A percentile compares a stretch with the other conserved stretches of the same genome.
Conservation (phyloP, 192 early-diverging fungal genomes). For the Entomortierella parvispora region DNA sequence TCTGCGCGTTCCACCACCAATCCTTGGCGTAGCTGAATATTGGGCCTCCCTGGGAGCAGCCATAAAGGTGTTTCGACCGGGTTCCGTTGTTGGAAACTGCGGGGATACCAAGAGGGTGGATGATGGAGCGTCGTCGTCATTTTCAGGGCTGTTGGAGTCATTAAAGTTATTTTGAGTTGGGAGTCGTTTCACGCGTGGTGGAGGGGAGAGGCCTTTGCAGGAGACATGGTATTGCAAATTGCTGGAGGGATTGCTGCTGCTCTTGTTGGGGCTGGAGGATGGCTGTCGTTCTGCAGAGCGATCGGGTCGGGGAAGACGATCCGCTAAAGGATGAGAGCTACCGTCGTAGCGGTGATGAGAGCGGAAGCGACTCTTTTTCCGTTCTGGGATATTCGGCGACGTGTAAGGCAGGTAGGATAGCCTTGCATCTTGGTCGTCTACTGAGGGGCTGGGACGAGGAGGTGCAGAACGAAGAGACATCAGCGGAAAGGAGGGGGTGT, state of each 20-base stretch:
- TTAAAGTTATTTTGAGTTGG: background rate
- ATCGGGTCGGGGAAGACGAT: background rate
- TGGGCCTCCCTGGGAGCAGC: background rate
- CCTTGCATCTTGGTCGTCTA: too few species aligned
- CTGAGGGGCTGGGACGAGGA: background rate
- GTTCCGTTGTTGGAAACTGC: background rate
- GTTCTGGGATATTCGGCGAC: background rate
- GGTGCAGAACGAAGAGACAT: constrained; percentile 1
- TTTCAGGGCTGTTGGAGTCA: background rate
- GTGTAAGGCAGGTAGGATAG: too few species aligned
- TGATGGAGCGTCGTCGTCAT: background rate
- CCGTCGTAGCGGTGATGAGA: background rate
- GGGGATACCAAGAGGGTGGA: background rate
- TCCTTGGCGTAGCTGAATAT: constrained; percentile 22
- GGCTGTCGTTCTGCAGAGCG: background rate
- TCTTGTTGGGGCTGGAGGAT: background rate
- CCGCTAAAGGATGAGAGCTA: too few species aligned
- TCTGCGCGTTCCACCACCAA: constrained; percentile 30
- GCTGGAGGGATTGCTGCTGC: background rate
- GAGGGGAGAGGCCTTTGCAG: constrained; percentile 27
- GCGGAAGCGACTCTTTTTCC: background rate
- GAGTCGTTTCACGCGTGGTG: constrained; percentile 18
- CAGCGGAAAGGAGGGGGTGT: constrained; percentile 23
- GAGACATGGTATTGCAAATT: constrained; percentile 11
- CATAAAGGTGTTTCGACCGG: constrained; percentile 16